Conservation (phyloP, 2,329 filamentous ascomycete genomes). For the Xylariaceae sp. region DNA sequence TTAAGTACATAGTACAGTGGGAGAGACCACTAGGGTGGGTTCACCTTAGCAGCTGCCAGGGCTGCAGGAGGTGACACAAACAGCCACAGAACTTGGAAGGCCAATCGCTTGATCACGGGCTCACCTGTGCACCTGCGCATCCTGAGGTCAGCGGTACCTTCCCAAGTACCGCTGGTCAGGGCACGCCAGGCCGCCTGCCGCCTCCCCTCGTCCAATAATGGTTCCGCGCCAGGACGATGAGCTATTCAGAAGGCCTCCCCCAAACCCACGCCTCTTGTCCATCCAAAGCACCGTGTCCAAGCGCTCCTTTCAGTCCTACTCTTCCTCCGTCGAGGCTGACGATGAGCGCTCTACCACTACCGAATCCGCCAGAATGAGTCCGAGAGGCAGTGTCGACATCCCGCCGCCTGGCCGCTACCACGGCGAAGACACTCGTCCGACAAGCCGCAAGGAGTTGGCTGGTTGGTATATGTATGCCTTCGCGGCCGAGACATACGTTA, state of each 20-base stretch:
- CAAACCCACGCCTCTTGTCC: constrained; percentile 43
- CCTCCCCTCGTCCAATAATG: constrained; percentile 22
- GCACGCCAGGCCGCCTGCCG: background rate
- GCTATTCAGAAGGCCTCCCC: constrained; percentile 31
- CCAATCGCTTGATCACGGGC: no score
- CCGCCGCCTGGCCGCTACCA: constrained; percentile 54
- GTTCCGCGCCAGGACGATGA: constrained; percentile 31
- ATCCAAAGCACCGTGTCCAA: constrained; percentile 49
- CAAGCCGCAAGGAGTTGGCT: constrained; percentile 78
- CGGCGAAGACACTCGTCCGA: constrained; percentile 84
- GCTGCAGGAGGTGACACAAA: no score
- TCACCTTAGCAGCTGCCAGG: no score
- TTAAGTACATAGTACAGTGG: no score
- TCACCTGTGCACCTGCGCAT: no score
- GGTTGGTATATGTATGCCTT: constrained; percentile 98
- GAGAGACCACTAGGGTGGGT: no score
- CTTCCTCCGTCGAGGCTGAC: constrained; percentile 64
- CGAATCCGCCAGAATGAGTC: constrained; percentile 34
- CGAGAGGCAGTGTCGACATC: constrained; percentile 32
- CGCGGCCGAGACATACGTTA: constrained; percentile 92
- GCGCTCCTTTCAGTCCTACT: constrained; percentile 53
- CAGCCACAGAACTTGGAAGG: no score
- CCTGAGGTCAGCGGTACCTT: no score
- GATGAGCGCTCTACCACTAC: constrained; percentile 57
- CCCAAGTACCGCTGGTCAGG: no score